These are phyloP conservation scores for Leccinum fallax DNA, from an alignment of 1,284 basidiomycete species.

Conservation along the genomic window DNA sequence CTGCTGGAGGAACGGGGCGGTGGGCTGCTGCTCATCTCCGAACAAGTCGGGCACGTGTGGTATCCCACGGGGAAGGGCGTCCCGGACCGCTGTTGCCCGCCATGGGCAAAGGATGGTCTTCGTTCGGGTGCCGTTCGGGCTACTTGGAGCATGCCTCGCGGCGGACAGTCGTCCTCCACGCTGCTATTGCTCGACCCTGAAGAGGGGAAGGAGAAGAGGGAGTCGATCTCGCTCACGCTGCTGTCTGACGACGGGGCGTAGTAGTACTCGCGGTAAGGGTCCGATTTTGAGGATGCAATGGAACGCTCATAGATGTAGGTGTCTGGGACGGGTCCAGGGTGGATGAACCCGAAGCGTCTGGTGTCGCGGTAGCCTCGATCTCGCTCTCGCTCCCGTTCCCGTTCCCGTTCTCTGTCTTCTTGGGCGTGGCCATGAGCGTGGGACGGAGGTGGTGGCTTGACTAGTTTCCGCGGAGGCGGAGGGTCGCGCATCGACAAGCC, in stretches of 20 bases:
- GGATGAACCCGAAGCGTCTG: constrained; percentile 41
- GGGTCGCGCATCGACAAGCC: constrained; percentile 21
- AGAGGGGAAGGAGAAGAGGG: constrained; percentile 44
- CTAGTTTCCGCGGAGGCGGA: constrained; percentile 25
- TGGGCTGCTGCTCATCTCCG: constrained; percentile 36
- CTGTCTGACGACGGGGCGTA: constrained; percentile 48
- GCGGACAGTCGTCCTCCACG: constrained; percentile 41
- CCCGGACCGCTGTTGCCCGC: constrained; percentile 25
- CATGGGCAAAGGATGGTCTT: constrained; percentile 24
- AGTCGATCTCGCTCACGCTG: constrained; percentile 41
- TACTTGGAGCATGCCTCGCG: constrained; percentile 26
- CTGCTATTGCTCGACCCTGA: constrained; percentile 55
- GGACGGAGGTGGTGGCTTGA: constrained; percentile 32
- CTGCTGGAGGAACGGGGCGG: constrained; percentile 27
- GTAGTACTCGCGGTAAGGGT: constrained; percentile 43
- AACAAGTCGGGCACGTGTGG: constrained; percentile 37
- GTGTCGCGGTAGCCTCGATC: constrained; percentile 29
- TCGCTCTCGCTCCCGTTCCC: constrained; percentile 12
- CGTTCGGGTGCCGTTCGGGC: constrained; percentile 27
- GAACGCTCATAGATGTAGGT: constrained; percentile 62
- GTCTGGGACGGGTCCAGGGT: constrained; percentile 45
- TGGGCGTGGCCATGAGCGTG: constrained; percentile 22
- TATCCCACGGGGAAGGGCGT: constrained; percentile 26
- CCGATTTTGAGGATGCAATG: constrained; percentile 51
- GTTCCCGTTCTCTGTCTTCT: constrained; percentile 25